A percentile compares a stretch with the other conserved stretches of the same genome.
Evolutionary conservation across 1,284 basidiomycete genomes (phyloP).

Genomic region (Ganoderma lingzhi): DNA sequence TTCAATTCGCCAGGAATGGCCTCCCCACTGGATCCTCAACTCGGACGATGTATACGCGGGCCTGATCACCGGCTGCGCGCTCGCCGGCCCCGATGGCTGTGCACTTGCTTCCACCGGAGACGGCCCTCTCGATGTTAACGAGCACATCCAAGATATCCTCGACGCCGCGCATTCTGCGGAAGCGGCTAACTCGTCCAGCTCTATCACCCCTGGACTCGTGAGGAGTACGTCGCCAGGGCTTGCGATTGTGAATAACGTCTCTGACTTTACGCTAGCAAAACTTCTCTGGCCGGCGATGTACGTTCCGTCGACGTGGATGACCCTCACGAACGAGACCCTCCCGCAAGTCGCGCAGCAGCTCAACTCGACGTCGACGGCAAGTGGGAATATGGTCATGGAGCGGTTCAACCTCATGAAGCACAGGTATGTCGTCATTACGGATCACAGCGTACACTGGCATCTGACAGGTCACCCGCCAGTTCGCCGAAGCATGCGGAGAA

Average conservation of each 20-base stretch:
- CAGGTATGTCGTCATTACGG: not conserved
- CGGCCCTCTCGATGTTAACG: constrained; percentile 21
- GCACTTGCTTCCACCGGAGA: constrained; percentile 13
- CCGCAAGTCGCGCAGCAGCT: not conserved
- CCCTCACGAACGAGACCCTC: not conserved
- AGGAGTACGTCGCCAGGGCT: not conserved
- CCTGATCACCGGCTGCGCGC: constrained; percentile 27
- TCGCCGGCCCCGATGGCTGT: constrained; percentile 23
- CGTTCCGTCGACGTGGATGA: not conserved
- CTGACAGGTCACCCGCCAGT: not conserved
- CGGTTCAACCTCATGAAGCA: not conserved
- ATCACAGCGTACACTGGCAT: not conserved
- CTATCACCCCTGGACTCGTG: constrained; percentile 18
- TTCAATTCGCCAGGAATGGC: constrained; percentile 15
- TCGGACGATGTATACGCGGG: constrained; percentile 25
- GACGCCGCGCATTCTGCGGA: constrained; percentile 15
- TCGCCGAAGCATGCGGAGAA: constrained; percentile 4
- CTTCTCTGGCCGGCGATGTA: not conserved
- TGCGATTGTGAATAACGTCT: not conserved
- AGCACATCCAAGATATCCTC: constrained; percentile 15
- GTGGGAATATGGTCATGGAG: not conserved
- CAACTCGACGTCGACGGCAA: not conserved
- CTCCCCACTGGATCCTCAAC: not conserved
- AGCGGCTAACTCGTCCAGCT: constrained; percentile 9
- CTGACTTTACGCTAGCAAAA: not conserved